These are phyloP conservation scores for Torulaspora microellipsoides DNA, from an alignment of 805 yeast species.

Conservation along the genomic window DNA sequence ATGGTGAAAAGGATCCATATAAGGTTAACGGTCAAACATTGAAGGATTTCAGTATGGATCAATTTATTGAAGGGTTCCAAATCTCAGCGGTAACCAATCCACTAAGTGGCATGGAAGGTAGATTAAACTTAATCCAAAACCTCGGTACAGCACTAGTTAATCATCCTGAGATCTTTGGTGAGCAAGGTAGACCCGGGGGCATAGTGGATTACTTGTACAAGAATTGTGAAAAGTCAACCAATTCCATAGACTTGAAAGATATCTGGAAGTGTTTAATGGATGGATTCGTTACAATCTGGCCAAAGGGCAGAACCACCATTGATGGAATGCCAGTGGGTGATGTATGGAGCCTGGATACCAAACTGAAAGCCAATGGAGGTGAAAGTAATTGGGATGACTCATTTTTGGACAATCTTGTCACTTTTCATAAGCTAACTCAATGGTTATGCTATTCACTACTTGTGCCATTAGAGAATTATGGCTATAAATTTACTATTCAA, in stretches of 20 bases:
- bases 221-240: slow-evolving; percentile 15
- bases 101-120: slow-evolving; percentile 52
- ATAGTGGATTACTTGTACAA: slow-evolving; percentile 45
- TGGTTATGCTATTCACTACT: slow-evolving; percentile 62
- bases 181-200: slow-evolving; percentile 48
- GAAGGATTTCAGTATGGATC: slow-evolving; percentile 32
- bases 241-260: slow-evolving; percentile 40
- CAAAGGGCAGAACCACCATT: slow-evolving; percentile 49
- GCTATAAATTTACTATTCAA: slow-evolving; percentile 37
- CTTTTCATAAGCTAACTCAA: slow-evolving; percentile 63
- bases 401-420: slow-evolving; percentile 41
- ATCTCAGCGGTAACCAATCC: slow-evolving; percentile 43
- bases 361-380: slow-evolving; percentile 18
- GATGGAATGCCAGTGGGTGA: slow-evolving; percentile 55
- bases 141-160: slow-evolving; percentile 45
- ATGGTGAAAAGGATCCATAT: slow-evolving; percentile 33
- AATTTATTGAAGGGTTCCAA: slow-evolving; percentile 45
- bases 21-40: slow-evolving; percentile 45
- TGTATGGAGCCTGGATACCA: slow-evolving; percentile 49
- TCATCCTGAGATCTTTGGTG: slow-evolving; percentile 43
- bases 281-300: slow-evolving; percentile 60
- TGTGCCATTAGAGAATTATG: slow-evolving; percentile 46
- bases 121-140: slow-evolving; percentile 43
- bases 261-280: slow-evolving; percentile 54
- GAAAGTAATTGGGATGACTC: slow-evolving; percentile 23